Base-by-base conservation (phyloP, 2,329 filamentous ascomycete genomes). In the Rhynchosporium secalis region DNA sequence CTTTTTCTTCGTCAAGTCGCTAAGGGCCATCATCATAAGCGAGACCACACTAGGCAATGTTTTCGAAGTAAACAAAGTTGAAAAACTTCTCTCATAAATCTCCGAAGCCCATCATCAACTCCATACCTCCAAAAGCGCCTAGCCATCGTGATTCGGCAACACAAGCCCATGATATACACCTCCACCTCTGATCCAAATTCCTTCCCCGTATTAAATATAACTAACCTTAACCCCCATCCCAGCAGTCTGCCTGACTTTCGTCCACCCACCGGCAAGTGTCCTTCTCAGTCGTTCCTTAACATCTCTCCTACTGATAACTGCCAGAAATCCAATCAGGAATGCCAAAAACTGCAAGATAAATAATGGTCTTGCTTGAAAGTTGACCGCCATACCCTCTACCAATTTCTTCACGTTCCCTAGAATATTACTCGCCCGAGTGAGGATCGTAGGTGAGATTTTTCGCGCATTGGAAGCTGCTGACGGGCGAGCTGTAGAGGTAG, bases 181-280 rank as follows among this genome's bases (percentile, higher is more conserved):
- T 52, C n/a, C 48, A 5, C 52, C 33, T 56, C 45, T 46, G 28
- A 29, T 33, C n/a, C n/a, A 13, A 10, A 45, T 52, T 5, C 26
- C 58, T 38, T 12, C 3, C 33, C 36, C 41, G 45, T 36, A 68
- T 81, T 77, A 98, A 64, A 99, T 96, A 78, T 98, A 98, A 75
- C 90, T 96, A 72, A 98, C 93, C 79, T 97, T 98, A 66, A 96
- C 90, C 2, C 94, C 95, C 94, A 98, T 98, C 1, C 93, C 93
- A 4, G 94, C 88, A 0, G 95, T 73, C 56, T 62, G 60, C 56
- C 61, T 65, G 0, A 73, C 62, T 47, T 71, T 71, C 15, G 10
- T 83, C 92, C 92, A 96, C 9, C 86, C 86, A 33, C 83, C 80
- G 45, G 83, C 84, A 48, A 96, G 73, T 43, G 92, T 79, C 60